Conservation (phyloP, 345 rosid genomes). For the Eucalyptus shirleyi region DNA sequence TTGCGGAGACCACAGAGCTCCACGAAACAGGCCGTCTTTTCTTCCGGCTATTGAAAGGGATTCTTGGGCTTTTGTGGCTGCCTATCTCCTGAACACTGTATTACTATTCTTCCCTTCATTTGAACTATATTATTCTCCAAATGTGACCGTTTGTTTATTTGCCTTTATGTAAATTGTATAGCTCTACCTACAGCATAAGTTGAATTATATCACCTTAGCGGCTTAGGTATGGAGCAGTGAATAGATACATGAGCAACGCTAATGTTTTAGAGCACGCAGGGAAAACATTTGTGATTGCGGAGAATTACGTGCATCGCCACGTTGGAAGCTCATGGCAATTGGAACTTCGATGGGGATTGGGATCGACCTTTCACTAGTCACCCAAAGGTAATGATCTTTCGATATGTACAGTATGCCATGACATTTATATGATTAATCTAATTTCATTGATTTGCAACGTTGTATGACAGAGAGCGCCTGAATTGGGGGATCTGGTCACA, state of each 20-base stretch:
- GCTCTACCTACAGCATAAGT: neutral
- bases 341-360: constrained; percentile 23
- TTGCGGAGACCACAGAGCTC: too few relatives aligned
- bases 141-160: neutral
- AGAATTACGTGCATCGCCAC: neutral
- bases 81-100: too few relatives aligned
- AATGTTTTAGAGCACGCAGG: neutral
- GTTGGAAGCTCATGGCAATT: constrained; percentile 1
- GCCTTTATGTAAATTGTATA: neutral
- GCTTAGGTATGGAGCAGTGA: neutral
- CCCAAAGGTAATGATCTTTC: constrained; percentile 16
- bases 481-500: constrained; percentile 14
- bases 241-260: neutral
- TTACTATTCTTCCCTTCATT: too few relatives aligned
- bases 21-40: too few relatives aligned
- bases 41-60: too few relatives aligned
- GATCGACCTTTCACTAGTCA: constrained; percentile 21
- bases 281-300: neutral
- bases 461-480: constrained; percentile 6
- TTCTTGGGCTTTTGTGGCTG: too few relatives aligned
- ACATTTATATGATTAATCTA: neutral
- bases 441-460: neutral
- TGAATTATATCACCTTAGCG: neutral
- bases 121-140: neutral
- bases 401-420: neutral